These are phyloP conservation scores for Aspergillus sp. DNA, from an alignment of 2,329 filamentous ascomycete species.

Conservation along the genomic window DNA sequence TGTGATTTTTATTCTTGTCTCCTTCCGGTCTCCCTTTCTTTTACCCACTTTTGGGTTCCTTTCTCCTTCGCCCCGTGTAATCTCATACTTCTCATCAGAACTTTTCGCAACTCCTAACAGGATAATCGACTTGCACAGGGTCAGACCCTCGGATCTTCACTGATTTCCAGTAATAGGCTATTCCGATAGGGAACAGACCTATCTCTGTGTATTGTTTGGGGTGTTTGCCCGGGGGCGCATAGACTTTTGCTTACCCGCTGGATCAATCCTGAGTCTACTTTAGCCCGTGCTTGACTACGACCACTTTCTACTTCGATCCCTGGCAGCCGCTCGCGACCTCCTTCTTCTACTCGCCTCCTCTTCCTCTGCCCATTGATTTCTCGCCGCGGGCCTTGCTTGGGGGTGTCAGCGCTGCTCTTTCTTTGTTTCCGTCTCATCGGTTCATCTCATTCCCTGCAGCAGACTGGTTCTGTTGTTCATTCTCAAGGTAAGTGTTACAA, in stretches of 20 bases:
- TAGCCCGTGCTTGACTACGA: constrained; percentile 19
- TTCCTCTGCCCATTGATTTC: neutral
- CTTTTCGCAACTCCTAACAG: constrained; percentile 8
- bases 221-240: constrained; percentile 17
- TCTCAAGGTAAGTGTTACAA: constrained; percentile 30
- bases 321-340: constrained; percentile 34
- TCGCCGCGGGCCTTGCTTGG: neutral
- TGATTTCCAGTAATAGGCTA: neutral
- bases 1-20: constrained; percentile 7
- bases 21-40: constrained; percentile 4
- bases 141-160: constrained; percentile 16
- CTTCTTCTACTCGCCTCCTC: constrained; percentile 18
- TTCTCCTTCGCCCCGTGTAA: constrained; percentile 20
- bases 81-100: constrained; percentile 16
- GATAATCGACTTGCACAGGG: neutral
- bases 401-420: neutral
- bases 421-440: neutral
- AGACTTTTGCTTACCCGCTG: constrained; percentile 27
- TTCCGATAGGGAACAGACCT: constrained; percentile 1
- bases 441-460: constrained; percentile 6
- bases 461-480: constrained; percentile 21
- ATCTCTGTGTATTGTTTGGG: constrained; percentile 6
- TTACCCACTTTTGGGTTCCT: constrained; percentile 1
- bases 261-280: constrained; percentile 20
- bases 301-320: constrained; percentile 29